These are phyloP conservation scores for Boletus huronensis DNA, from an alignment of 768 basidiomycete genomes.

Conservation along the genomic window DNA sequence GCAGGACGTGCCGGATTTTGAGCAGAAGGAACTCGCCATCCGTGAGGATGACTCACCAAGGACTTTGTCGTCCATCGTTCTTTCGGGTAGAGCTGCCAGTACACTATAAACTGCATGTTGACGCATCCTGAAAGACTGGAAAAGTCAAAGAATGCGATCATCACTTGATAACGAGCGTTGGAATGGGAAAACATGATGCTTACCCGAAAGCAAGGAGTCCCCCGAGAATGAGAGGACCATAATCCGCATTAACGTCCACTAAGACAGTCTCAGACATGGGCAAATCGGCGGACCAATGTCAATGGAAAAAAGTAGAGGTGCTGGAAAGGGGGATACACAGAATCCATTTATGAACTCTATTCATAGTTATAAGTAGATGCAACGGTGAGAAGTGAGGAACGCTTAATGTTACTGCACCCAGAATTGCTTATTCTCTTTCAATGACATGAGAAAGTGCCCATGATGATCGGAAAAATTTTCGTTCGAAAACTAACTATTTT, in stretches of 20 bases:
- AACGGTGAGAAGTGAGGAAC: conserved; percentile 1
- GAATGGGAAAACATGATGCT: not conserved
- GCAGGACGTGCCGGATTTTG: not conserved
- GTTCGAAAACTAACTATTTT: not conserved
- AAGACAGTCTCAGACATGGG: not conserved
- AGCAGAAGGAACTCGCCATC: not conserved
- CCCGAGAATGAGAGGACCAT: conserved; percentile 23
- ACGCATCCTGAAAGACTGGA: conserved; percentile 26
- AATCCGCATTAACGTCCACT: conserved; percentile 3
- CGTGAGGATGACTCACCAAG: conserved; percentile 10
- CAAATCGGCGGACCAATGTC: not conserved
- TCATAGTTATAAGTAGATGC: conserved; percentile 1
- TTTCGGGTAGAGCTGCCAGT: conserved; percentile 15
- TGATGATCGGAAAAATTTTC: not conserved
- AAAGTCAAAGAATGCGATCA: not conserved
- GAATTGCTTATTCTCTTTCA: no score
- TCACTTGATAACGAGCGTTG: not conserved
- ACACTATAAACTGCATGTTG: conserved; percentile 26
- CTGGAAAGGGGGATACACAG: not conserved
- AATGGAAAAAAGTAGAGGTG: not conserved
- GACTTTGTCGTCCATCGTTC: conserved; percentile 18
- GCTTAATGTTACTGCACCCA: not conserved
- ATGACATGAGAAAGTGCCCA: not conserved
- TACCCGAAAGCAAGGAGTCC: conserved; percentile 22
- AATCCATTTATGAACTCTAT: not conserved